phyloP scores from a whole-genome alignment of 2,329 filamentous ascomycete species.

The Ploettnerulaceae sp. region DNA sequence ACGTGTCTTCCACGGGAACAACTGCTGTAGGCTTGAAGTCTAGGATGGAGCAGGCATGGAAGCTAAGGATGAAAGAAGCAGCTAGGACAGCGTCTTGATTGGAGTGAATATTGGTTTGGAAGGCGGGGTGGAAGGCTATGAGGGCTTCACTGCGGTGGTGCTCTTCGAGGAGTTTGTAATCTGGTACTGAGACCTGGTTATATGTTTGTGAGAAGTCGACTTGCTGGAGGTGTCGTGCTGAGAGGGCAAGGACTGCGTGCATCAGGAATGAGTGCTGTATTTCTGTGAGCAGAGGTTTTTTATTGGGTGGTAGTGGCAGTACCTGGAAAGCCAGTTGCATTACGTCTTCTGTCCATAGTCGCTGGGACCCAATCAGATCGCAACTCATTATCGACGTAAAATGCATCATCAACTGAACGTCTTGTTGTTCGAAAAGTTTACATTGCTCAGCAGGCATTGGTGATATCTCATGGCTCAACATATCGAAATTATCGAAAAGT shows the following conservation, averaged over 20 bases:
- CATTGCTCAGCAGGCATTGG: constrained; percentile 9
- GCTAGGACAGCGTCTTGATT: constrained; percentile 21
- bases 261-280: constrained; percentile 19
- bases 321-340: constrained; percentile 20
- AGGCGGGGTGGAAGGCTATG: constrained; percentile 13
- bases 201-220: background rate
- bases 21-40: constrained; percentile 15
- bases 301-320: background rate
- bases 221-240: constrained; percentile 15
- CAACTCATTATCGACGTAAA: constrained; percentile 11
- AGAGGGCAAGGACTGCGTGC: constrained; percentile 19
- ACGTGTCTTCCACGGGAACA: constrained; percentile 14
- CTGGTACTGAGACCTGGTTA: constrained; percentile 1
- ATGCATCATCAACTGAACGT: constrained; percentile 11
- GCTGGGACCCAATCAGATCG: constrained; percentile 9
- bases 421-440: constrained; percentile 9
- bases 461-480: background rate
- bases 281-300: background rate
- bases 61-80: constrained; percentile 19
- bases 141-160: constrained; percentile 19
- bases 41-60: constrained; percentile 15
- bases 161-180: constrained; percentile 12
- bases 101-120: constrained; percentile 6
- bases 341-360: constrained; percentile 16
- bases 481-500: constrained; percentile 1